Evolutionary conservation across 2,329 filamentous ascomycete species (phyloP), one percentile per base, ranked within the genome.

Genomic region (Byssoonygena ceratinophila): DNA sequence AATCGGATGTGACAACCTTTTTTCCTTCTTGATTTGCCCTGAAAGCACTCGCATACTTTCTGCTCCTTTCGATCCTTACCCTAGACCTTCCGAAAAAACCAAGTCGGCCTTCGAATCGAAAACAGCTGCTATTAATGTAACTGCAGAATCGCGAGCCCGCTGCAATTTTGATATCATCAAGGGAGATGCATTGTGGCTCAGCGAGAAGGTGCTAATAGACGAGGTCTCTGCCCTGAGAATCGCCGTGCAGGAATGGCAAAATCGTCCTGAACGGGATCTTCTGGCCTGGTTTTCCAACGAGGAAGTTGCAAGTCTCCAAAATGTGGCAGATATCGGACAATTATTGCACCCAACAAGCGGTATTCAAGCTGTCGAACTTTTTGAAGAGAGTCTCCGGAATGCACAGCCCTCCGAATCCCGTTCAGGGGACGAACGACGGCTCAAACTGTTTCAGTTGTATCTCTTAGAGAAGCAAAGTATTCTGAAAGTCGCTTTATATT

Each of bases 71-170:
- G 76, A 76, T 57, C 81, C 83, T 39, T 94, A 91, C 66, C 71
- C 78, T 54, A 62, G 76, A 57, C 74, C 83, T 1, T 81, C 78
- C 58, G 65, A 80, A 48, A 75, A 80, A 61, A 79, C 84, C 27
- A 86, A 83, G 67, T 76, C 79, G 59, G 78, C 79, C 16, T 94
- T 94, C 64, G 85, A 94, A 55, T 85, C 85, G 18, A 89, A 84
- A 68, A 94, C 87, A 0, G 85, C 89, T 20, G 85, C 89, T 4
- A 94, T 96, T 56, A 85, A 94, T 65, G 80, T 89, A 46, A 81
- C 87, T 1, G 81, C 85, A 16, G 79, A 79, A 4, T 73, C 79
- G 11, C 80, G 79, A 60, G 77, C 79, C 37, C 79, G 79, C 53
- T 87, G 84, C 64, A 81, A 90, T 63, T 75, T 95, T 59, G 81